Evolutionary conservation across 192 early-diverging fungal species (phyloP), one percentile per base, ranked within the genome.

Genomic region (Coemansia sp.): DNA sequence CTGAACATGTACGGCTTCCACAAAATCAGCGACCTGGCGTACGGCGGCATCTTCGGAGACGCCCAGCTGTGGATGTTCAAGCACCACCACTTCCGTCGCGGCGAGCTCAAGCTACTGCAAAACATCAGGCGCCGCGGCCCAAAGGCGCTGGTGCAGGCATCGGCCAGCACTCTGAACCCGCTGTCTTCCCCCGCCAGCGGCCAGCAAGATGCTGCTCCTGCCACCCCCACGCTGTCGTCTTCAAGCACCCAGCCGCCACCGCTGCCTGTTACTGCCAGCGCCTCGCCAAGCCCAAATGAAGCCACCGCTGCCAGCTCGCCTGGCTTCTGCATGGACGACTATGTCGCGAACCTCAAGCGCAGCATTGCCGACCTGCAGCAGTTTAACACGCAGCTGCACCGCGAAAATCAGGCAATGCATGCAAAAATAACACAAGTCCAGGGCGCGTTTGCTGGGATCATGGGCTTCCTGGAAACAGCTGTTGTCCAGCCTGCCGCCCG

Each of bases 1-100:
- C 82, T 94, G 20, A 94, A 94, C 77, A 93, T 77, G 75, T 76
- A 76, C 60, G 75, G 80, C 36, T 76, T 77, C 67, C 72, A 84
- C 68, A 76, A 75, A 60, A 81, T 81, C 51, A 81, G 64, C 62
- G 78, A 80, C 69, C 60, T 78, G 43, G 75, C 71, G 15, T 77
- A 80, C 49, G 77, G 69, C 63, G 72, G 69, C 21, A 56, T 73
- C 46, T 72, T 73, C 58, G 72, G 71, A 51, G 78, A 77, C 36
- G 56, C 67, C 18, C 80, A 83, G 63, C 68, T 77, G 55, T 85
- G 83, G 72, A 73, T 71, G 75, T 85, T 85, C 66, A 77, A 78
- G 62, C 83, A 85, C 68, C 63, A 60, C 41, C 68, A 38, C 43
- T 85, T 85, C 63, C 75, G 65, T 12, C 68, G 73, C 48, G 77